Conservation (phyloP, 345 rosid species). For the Hibiscus tridactylites region DNA sequence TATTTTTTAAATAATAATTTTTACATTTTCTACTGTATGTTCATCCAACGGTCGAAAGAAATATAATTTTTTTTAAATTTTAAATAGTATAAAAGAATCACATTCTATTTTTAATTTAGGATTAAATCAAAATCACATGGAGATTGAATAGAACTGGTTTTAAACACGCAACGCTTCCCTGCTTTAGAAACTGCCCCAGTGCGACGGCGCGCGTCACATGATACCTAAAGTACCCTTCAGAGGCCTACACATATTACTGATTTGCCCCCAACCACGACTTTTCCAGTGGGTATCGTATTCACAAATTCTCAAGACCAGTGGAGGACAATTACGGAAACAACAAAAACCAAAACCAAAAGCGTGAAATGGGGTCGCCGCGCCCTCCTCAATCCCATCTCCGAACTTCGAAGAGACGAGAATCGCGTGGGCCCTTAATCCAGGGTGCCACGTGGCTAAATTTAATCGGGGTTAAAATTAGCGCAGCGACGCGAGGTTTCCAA, state of each 20-base stretch:
- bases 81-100: too few species aligned
- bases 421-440: slow-evolving; percentile 37
- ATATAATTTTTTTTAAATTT: too few species aligned
- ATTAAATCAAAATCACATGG: too few species aligned
- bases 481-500: background rate
- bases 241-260: background rate
- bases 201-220: too few species aligned
- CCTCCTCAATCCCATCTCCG: slow-evolving; percentile 4
- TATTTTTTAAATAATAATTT: too few species aligned
- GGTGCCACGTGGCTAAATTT: slow-evolving; percentile 18
- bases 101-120: too few species aligned
- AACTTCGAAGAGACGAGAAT: slow-evolving; percentile 19
- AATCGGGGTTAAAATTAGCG: background rate
- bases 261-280: background rate
- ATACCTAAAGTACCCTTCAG: slow-evolving; percentile 14
- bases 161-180: too few species aligned
- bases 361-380: background rate
- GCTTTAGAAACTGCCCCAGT: too few species aligned
- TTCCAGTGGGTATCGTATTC: slow-evolving; percentile 4
- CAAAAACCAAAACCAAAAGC: background rate
- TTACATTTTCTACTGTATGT: too few species aligned
- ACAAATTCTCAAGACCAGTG: background rate
- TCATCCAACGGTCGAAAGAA: too few species aligned
- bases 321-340: slow-evolving; percentile 19
- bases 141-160: too few species aligned